Evolutionary conservation across 1,284 basidiomycete species (phyloP).

Genomic region (Ceratorhiza oryzae-sativae): DNA sequence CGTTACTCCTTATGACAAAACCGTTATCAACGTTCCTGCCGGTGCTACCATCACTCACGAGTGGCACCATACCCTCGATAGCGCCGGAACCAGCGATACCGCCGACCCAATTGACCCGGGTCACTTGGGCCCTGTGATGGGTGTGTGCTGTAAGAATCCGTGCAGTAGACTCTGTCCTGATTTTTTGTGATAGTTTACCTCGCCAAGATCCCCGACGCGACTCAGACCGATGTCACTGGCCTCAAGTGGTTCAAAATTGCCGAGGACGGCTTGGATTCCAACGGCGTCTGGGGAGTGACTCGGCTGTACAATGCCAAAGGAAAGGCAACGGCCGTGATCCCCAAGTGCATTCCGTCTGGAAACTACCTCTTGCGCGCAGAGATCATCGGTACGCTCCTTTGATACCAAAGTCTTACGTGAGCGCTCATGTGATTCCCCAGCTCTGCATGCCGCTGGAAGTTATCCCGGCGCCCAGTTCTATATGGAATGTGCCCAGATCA

Average conservation of each 20-base stretch:
- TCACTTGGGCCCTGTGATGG: slow-evolving; percentile 32
- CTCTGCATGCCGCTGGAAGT: slow-evolving; percentile 12
- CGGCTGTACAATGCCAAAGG: slow-evolving; percentile 10
- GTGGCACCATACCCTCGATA: slow-evolving; percentile 39
- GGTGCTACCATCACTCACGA: slow-evolving; percentile 39
- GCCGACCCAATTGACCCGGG: slow-evolving; percentile 40
- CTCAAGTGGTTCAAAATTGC: slow-evolving; percentile 63
- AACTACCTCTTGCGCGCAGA: slow-evolving; percentile 37
- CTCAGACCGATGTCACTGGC: slow-evolving; percentile 55
- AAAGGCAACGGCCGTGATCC: slow-evolving; percentile 36
- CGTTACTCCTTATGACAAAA: slow-evolving; percentile 40
- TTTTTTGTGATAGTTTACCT: slow-evolving; percentile 51
- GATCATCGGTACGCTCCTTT: slow-evolving; percentile 19
- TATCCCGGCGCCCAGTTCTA: slow-evolving; percentile 37
- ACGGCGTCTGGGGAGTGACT: slow-evolving; percentile 25
- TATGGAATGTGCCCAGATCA: slow-evolving; percentile 42
- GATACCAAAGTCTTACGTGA: not conserved
- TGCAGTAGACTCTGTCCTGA: not conserved
- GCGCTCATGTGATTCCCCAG: not conserved
- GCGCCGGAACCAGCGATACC: slow-evolving; percentile 35
- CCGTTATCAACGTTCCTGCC: slow-evolving; percentile 41
- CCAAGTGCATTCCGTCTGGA: slow-evolving; percentile 37
- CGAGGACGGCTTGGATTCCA: slow-evolving; percentile 54
- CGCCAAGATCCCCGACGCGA: slow-evolving; percentile 59
- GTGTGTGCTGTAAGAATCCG: not conserved